phyloP scores from a whole-genome alignment of 257 asterid species.

The Cordia subcordata region DNA sequence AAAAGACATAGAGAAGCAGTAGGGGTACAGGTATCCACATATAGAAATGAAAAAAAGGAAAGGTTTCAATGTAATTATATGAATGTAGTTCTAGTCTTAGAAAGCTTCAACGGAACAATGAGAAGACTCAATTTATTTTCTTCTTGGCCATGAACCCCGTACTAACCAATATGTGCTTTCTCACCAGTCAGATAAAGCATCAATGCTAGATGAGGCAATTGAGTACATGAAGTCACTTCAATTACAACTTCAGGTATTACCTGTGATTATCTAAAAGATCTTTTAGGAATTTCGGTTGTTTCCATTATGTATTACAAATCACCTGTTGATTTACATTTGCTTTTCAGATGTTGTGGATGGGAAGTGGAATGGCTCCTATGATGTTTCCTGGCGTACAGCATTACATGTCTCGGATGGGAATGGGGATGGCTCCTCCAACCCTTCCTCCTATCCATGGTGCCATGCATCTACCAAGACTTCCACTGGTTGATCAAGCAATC shows the following conservation, averaged over 20 bases:
- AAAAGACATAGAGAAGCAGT: no score
- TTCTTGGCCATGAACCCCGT: neutral
- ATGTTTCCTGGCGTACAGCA: conserved; percentile 69
- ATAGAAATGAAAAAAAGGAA: no score
- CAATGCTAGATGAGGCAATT: conserved; percentile 83
- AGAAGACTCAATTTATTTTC: neutral
- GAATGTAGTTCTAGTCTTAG: no score
- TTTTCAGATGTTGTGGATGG: conserved; percentile 82
- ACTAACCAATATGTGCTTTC: neutral
- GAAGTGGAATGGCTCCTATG: conserved; percentile 81
- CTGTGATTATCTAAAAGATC: neutral
- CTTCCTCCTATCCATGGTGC: conserved; percentile 49
- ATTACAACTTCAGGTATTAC: conserved; percentile 69
- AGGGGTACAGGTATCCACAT: no score
- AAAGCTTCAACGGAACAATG: neutral
- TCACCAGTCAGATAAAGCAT: conserved; percentile 78
- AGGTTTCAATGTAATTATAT: neutral
- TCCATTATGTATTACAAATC: neutral
- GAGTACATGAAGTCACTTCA: conserved; percentile 88
- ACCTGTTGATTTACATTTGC: neutral
- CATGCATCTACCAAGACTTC: conserved; percentile 50
- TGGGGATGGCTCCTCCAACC: conserved; percentile 53
- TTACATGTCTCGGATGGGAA: conserved; percentile 59
- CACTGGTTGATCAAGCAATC: conserved; percentile 40
- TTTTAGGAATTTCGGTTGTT: neutral